phyloP scores from a whole-genome alignment of 2,329 filamentous ascomycete species.

The Nemania bipapillata region DNA sequence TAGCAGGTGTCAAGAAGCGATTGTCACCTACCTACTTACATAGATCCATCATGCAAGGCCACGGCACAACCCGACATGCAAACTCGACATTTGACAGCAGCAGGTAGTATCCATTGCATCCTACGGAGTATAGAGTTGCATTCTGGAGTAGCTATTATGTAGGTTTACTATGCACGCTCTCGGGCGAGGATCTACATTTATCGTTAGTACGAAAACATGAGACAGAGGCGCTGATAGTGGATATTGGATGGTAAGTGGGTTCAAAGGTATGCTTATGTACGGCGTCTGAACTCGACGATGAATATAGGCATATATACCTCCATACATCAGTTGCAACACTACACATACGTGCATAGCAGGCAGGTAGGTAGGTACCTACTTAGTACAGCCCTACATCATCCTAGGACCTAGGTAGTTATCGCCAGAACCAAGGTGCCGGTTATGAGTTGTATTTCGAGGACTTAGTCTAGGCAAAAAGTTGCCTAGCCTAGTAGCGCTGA shows the following conservation, averaged over 20 bases:
- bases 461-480: too few relatives aligned
- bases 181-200: background rate
- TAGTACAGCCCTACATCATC: too few relatives aligned
- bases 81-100: background rate
- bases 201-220: background rate
- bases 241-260: background rate
- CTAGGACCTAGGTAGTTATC: too few relatives aligned
- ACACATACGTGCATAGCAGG: too few relatives aligned
- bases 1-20: background rate
- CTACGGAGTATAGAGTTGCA: conserved; percentile 6
- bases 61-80: conserved; percentile 6
- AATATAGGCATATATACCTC: too few relatives aligned
- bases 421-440: too few relatives aligned
- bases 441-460: too few relatives aligned
- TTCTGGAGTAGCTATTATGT: too few relatives aligned
- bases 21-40: background rate
- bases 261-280: too few relatives aligned
- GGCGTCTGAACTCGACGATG: background rate
- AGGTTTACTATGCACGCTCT: background rate
- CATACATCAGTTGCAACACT: too few relatives aligned
- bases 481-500: too few relatives aligned
- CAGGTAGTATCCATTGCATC: background rate
- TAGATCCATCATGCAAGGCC: background rate
- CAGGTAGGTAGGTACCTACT: too few relatives aligned
- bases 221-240: background rate